These are phyloP conservation scores for Cladosporium sphaerospermum DNA, from an alignment of 2,329 filamentous ascomycete genomes.

Conservation along the genomic window DNA sequence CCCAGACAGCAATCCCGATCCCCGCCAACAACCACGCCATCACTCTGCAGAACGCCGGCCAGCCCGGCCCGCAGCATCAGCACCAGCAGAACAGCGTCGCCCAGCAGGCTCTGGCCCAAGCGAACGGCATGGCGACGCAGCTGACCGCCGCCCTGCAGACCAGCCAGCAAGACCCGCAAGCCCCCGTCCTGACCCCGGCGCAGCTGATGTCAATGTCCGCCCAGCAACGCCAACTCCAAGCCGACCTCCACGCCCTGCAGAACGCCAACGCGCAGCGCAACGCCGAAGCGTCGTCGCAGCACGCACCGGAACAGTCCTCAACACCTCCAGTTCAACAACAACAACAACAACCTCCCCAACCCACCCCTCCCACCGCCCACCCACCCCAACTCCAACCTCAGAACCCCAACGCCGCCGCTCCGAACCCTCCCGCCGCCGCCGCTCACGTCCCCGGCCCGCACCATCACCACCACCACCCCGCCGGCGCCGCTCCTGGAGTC, in stretches of 20 bases:
- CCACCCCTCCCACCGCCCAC: not conserved
- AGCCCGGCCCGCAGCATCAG: slow-evolving; percentile 14
- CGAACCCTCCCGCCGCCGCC: not conserved
- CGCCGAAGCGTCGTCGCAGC: not conserved
- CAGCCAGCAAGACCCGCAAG: slow-evolving; percentile 8
- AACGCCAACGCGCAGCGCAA: slow-evolving; percentile 11
- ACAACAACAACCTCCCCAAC: not conserved
- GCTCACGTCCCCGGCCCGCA: slow-evolving; percentile 29
- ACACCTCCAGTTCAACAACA: not conserved
- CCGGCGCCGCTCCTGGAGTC: not conserved
- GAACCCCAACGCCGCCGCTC: not conserved
- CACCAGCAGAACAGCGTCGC: slow-evolving; percentile 15
- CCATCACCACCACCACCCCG: slow-evolving; percentile 12
- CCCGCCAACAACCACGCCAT: slow-evolving; percentile 2
- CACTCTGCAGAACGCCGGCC: slow-evolving; percentile 6
- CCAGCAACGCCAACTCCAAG: slow-evolving; percentile 9
- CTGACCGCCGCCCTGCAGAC: slow-evolving; percentile 9
- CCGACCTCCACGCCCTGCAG: slow-evolving; percentile 8
- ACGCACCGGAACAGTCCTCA: not conserved
- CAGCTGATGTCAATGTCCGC: slow-evolving; percentile 12
- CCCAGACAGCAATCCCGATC: not conserved
- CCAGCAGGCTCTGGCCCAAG: slow-evolving; percentile 15
- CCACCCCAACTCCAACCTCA: not conserved
- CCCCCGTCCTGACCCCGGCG: slow-evolving; percentile 15
- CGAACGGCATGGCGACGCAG: slow-evolving; percentile 16